Conservation (phyloP, 129 eudicot genomes). For the Arctium lappa region DNA sequence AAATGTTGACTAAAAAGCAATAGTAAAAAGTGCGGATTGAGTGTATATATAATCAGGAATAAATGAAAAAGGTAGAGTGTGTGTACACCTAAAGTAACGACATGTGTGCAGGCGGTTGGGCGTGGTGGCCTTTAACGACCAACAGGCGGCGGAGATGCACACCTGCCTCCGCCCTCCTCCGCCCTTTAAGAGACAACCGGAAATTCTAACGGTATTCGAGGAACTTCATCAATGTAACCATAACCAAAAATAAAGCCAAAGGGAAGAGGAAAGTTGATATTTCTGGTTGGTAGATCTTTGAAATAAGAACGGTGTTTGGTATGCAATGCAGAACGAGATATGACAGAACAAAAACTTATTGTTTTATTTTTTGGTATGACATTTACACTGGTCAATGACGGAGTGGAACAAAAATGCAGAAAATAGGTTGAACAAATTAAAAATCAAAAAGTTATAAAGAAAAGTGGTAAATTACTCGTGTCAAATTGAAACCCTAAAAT, state of each 20-base stretch:
- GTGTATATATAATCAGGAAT: slow-evolving; percentile 2
- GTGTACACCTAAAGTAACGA: slow-evolving; percentile 28
- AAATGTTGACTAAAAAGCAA: neutral
- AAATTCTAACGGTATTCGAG: neutral
- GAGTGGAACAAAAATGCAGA: neutral
- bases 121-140: slow-evolving; percentile 25
- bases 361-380: neutral
- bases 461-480: too few species aligned
- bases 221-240: neutral
- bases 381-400: too few species aligned
- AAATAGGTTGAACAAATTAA: too few species aligned
- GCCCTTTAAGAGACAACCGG: neutral
- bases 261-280: neutral
- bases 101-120: slow-evolving; percentile 28
- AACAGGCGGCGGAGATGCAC: slow-evolving; percentile 33
- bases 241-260: neutral
- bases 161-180: neutral
- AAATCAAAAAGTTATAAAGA: too few species aligned
- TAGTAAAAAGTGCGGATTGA: neutral
- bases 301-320: neutral
- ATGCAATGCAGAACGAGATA: neutral
- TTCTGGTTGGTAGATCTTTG: neutral
- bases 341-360: neutral
- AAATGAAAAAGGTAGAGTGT: neutral
- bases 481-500: neutral